Percentiles rank a stretch among this genome's conserved stretches.
phyloP scores from a whole-genome alignment of 306 rosid genomes.

The Acacia acuminata region DNA sequence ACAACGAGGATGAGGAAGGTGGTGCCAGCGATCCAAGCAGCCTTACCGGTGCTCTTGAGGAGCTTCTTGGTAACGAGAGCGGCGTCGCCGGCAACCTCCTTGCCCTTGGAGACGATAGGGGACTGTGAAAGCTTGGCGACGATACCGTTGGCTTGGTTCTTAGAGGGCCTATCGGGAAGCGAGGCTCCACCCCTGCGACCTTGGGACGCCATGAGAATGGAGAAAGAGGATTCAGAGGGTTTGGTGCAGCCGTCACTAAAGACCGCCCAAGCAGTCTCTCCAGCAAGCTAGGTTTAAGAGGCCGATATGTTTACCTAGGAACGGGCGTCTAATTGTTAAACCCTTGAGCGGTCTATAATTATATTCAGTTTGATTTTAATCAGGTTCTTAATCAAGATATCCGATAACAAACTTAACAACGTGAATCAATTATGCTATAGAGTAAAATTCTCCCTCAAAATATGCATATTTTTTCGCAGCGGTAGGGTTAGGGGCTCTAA shows the following conservation, averaged over 20 bases:
- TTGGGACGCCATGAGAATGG: constrained; percentile 59
- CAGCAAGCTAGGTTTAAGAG: not conserved
- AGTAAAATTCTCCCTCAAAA: too few species aligned
- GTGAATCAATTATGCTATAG: too few species aligned
- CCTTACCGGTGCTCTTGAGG: constrained; percentile 83
- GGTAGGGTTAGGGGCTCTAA: too few species aligned
- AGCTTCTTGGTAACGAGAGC: constrained; percentile 67
- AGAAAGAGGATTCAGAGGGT: not conserved
- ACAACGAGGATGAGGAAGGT: constrained; percentile 78
- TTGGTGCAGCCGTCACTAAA: not conserved
- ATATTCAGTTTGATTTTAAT: too few species aligned
- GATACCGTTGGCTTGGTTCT: constrained; percentile 19
- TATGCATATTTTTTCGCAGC: too few species aligned
- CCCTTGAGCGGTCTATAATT: too few species aligned
- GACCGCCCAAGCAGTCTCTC: not conserved
- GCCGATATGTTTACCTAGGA: not conserved
- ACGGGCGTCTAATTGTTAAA: too few species aligned
- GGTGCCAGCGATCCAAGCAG: constrained; percentile 96
- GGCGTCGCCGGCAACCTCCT: constrained; percentile 65
- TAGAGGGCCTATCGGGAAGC: constrained; percentile 70
- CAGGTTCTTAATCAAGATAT: too few species aligned
- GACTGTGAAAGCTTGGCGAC: constrained; percentile 60
- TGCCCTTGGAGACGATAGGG: constrained; percentile 54
- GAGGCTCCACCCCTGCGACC: constrained; percentile 80
- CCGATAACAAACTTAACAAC: too few species aligned